These are phyloP conservation scores for Cordyceps farinosa DNA, from an alignment of 2,329 filamentous ascomycete genomes.

Conservation along the genomic window DNA sequence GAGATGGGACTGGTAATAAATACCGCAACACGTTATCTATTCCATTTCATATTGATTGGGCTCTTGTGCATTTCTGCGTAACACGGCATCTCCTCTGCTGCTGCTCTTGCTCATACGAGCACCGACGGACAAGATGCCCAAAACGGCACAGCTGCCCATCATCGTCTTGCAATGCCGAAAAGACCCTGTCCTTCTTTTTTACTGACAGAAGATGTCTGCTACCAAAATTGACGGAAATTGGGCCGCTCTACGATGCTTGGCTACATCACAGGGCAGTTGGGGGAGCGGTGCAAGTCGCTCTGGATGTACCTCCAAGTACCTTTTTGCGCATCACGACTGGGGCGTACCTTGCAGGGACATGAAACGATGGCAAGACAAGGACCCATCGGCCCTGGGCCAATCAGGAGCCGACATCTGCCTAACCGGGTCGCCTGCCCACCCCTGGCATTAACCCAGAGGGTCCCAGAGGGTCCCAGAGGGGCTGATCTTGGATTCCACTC, in stretches of 20 bases:
- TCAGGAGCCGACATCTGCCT: not conserved
- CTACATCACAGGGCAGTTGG: not conserved
- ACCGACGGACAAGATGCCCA: no score
- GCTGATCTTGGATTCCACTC: not conserved
- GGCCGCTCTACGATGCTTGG: not conserved
- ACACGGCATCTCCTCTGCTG: no score
- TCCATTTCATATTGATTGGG: no score
- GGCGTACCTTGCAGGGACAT: conserved; percentile 12
- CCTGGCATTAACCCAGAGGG: not conserved
- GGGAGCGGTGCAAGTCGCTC: not conserved
- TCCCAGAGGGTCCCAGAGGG: not conserved
- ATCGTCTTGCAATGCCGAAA: no score
- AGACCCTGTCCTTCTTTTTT: not conserved
- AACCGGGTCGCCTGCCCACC: not conserved
- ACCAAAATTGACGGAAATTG: no score
- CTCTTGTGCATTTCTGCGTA: no score
- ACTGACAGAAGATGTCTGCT: no score
- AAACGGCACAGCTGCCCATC: no score
- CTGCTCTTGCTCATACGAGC: no score
- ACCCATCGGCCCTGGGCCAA: not conserved
- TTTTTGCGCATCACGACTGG: not conserved
- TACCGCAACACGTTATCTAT: no score
- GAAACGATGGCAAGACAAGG: conserved; percentile 9
- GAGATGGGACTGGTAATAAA: no score
- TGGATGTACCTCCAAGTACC: conserved; percentile 5